Base-by-base conservation (phyloP, 345 rosid species). In the Brassica nigra region DNA sequence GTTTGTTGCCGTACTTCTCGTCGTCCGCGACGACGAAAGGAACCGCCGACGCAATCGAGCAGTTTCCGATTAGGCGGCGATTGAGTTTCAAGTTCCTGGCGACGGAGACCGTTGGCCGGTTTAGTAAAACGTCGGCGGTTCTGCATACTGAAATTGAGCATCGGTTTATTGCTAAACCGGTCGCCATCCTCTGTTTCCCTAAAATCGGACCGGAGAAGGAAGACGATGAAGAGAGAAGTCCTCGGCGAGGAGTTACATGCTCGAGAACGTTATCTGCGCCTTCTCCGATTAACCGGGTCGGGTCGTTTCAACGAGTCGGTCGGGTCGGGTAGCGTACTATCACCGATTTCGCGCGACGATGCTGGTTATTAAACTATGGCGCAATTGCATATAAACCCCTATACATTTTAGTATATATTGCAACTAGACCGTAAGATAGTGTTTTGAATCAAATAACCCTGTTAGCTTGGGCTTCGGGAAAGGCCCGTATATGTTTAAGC, bases 1-100 rank as follows among this genome's bases (percentile, higher is more conserved):
- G 84, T 74, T 95, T 95, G 76, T 86, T 86, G 4, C 95, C 91
- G 75, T 86, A 91, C 77, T 83, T 91, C n/a, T 87, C 85, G 77
- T 90, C 94, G 33, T 88, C 86, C 10, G 87, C 85, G n/a, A 89
- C 91, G n/a, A 91, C 80, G 20, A 66, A 80, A 5, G 86, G 79
- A 74, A 4, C 69, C 42, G 71, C 70, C 18, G 44, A 37, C 12
- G 80, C 47, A n/a, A 61, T 6, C 58, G 86, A 80, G 73, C 89
- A 85, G 58, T 18, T 81, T 5, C 84, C 69, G 67, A 67, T 78
- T 47, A 69, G 39, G 54, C 64, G 80, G 59, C 71, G 78, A 67
- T 55, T 83, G 58, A 42, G 47, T 71, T 79, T 76, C 66, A 47
- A 34, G n/a, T 61, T 70, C 71, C 57, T 66, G 66, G 30, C 29